These are phyloP conservation scores for Mortierella hygrophila DNA, from an alignment of 192 early-diverging fungal species.

Conservation along the genomic window DNA sequence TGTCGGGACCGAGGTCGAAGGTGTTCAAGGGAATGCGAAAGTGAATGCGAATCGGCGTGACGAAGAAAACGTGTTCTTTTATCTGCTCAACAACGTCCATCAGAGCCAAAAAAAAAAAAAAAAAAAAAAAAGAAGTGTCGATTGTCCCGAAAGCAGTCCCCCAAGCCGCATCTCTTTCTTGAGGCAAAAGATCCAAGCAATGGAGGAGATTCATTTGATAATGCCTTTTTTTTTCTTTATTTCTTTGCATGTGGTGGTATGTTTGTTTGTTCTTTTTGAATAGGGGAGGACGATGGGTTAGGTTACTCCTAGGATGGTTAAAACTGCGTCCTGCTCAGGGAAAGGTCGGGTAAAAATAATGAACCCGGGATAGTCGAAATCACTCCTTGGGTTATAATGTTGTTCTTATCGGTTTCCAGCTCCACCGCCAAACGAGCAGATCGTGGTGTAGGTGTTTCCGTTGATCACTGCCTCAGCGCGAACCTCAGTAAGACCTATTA, in stretches of 20 bases:
- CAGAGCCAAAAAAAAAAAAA: too few relatives aligned
- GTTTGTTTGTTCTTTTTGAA: neutral
- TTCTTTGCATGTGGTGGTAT: neutral
- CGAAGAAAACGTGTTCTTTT: too few relatives aligned
- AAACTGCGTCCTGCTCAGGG: neutral
- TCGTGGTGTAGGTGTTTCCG: conserved; percentile 59
- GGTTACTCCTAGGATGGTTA: neutral
- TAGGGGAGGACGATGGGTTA: neutral
- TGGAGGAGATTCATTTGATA: neutral
- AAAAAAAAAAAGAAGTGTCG: too few relatives aligned
- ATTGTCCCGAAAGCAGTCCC: too few relatives aligned
- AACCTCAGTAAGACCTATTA: conserved; percentile 64
- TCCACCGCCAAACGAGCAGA: conserved; percentile 61
- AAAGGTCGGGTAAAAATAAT: neutral
- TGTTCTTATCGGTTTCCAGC: conserved; percentile 5
- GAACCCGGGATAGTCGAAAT: neutral
- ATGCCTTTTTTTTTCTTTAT: conserved; percentile 1
- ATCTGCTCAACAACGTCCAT: too few relatives aligned
- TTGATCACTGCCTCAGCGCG: conserved; percentile 65
- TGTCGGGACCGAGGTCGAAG: too few relatives aligned
- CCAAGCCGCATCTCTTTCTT: too few relatives aligned
- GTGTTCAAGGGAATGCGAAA: too few relatives aligned
- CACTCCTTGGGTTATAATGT: neutral
- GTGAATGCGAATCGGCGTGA: too few relatives aligned
- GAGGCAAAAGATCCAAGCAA: too few relatives aligned